Base-by-base conservation (phyloP, 2,329 filamentous ascomycete species). In the Venturia pyrina region DNA sequence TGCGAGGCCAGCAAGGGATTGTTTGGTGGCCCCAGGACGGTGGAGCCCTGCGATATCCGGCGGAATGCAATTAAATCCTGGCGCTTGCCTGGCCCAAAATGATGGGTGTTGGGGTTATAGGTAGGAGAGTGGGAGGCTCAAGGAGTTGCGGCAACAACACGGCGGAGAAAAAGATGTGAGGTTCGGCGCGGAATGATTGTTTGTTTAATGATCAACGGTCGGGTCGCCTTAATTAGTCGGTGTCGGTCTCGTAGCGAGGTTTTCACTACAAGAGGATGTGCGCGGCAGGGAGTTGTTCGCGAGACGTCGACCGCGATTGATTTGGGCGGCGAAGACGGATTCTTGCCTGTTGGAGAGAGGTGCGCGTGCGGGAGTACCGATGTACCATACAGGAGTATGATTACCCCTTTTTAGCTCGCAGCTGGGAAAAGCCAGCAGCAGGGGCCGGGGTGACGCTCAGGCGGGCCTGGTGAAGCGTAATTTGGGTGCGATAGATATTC, bases 1-100 rank as follows among this genome's bases (percentile, higher is more conserved):
- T 37, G 53, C 53, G 28, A 37, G 53, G 28, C 53, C 53, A 59
- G 53, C 53, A 59, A 59, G 53, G 53, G 53, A 59, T 37, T 37
- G 15, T 59, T 37, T 59, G n/a, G 53, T 37, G 53, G 15, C 53
- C 53, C 28, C 28, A 37, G 32, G 15, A 37, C 28, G 32, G 21
- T 59, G 32, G 53, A 59, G 6, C 28, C 48, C 48, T 53, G 32
- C 10, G 8, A 37, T n/a, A 5, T 19, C 53, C 53, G 53, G 32
- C 53, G 53, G 53, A 59, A 59, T 59, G 53, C 53, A 37, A 37
- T 59, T 15, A n/a, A 59, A 59, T n/a, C 19, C 32, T 34, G 53
- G 28, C 15, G 19, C 53, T 28, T 17, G 17, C 7, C 53, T 34
- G 15, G 53, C 19, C 32, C 11, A 21, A 37, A 59, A 5, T 8